phyloP scores from a whole-genome alignment of 257 asterid genomes.

The Gentiana macrophylla region DNA sequence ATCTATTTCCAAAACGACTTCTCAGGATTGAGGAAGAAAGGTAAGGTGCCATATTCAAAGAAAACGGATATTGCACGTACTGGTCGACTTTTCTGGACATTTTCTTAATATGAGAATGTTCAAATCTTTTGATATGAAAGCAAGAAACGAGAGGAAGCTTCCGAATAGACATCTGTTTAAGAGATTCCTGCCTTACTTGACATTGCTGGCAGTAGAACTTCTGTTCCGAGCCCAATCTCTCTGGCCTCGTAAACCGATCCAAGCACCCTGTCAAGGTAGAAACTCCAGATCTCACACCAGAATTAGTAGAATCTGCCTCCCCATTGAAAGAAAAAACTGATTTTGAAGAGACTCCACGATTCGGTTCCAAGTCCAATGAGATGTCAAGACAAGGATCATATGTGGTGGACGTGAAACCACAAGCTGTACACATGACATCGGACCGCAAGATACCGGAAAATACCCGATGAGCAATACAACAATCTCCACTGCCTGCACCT shows the following conservation, averaged over 20 bases:
- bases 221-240: constrained; percentile 81
- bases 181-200: constrained; percentile 77
- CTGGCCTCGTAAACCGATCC: constrained; percentile 81
- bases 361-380: constrained; percentile 73
- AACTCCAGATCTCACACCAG: constrained; percentile 24
- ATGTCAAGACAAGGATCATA: constrained; percentile 84
- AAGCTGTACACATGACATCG: constrained; percentile 83
- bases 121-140: constrained; percentile 82
- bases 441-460: constrained; percentile 82
- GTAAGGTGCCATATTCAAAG: constrained; percentile 76
- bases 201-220: constrained; percentile 88
- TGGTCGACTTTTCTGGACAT: constrained; percentile 75
- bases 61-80: constrained; percentile 74
- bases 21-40: constrained; percentile 80
- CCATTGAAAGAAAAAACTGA: constrained; percentile 30
- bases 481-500: constrained; percentile 83
- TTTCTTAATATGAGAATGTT: constrained; percentile 64
- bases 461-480: constrained; percentile 85
- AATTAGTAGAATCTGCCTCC: constrained; percentile 21
- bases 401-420: constrained; percentile 86
- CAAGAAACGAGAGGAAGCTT: constrained; percentile 85
- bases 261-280: constrained; percentile 76
- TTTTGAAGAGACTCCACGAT: constrained; percentile 29
- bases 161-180: constrained; percentile 82
- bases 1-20: constrained; percentile 67